Evolutionary conservation across 441 rosid genomes (phyloP), one percentile per base, ranked within the genome.

Genomic region (Biscutella auriculata): DNA sequence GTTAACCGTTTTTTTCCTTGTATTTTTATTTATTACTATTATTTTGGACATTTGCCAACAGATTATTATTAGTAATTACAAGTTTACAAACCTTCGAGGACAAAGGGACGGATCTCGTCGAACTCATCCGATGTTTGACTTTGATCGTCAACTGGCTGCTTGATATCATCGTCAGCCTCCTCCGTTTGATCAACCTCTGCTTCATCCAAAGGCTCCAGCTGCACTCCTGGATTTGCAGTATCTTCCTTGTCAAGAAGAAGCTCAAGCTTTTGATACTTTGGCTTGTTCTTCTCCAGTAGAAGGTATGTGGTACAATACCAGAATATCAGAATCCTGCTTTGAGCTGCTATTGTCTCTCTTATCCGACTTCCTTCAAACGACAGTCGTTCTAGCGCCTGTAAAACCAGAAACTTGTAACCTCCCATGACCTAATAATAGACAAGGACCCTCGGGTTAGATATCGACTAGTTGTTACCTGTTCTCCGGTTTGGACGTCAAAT

Each of bases 81-180:
- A 13, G 28, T 63, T 78, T 81, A 92, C 98, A 92, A 88, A 92
- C 96, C 98, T 92, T 92, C 95, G 11, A 88, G 84, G 68, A 79
- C 63, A 78, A 86, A 92, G 32, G 92, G 85, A 63, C 37, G 72
- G 75, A 77, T 75, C 43, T 69, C 73, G 9, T 41, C 65, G 43
- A 50, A 7, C 60, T 57, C 73, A 3, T 12, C 57, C 6, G 55
- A 57, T 42, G 61, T 52, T 59, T 60, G 43, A 23, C 61, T 57
- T 80, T 67, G 77, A 66, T 85, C 79, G 1, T 84, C 81, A 45
- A 66, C 60, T 62, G 71, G 77, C 75, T 71, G 62, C 53, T 82
- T 76, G 1, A 45, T 54, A 63, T 78, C 78, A 42, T 73, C 71
- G 9, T 34, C 29, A 10, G 74, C 23, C 54, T 76, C 54, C 59